These are phyloP conservation scores for Moniliella sp. DNA, from an alignment of 1,284 basidiomycete species.

Conservation along the genomic window DNA sequence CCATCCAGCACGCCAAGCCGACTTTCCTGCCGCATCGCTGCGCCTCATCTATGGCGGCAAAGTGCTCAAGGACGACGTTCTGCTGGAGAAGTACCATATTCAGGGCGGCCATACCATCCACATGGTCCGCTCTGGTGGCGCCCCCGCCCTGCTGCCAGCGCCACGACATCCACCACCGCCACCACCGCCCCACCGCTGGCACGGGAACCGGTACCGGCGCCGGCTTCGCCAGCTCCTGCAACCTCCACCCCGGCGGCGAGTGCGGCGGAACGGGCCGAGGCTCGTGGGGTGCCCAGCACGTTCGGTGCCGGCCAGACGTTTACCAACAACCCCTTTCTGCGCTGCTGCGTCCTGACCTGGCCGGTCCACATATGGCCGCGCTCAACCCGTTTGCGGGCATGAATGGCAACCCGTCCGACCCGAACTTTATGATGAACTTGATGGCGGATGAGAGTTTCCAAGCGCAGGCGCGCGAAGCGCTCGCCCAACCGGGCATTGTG, in stretches of 20 bases:
- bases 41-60: constrained; percentile 29
- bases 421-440: constrained; percentile 27
- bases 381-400: constrained; percentile 5
- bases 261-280: constrained; percentile 4
- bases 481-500: constrained; percentile 23
- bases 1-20: constrained; percentile 17
- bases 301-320: constrained; percentile 27
- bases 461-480: constrained; percentile 25
- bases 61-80: constrained; percentile 26
- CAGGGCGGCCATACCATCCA: constrained; percentile 21
- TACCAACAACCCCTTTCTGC: constrained; percentile 28
- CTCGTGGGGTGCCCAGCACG: constrained; percentile 22
- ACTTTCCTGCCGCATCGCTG: constrained; percentile 23
- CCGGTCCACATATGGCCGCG: constrained; percentile 28
- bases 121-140: constrained; percentile 24
- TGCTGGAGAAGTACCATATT: constrained; percentile 21
- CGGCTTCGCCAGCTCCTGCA: not conserved
- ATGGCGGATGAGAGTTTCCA: constrained; percentile 25
- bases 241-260: too few species aligned
- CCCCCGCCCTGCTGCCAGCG: constrained; percentile 7
- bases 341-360: constrained; percentile 24
- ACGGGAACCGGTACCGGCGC: not conserved
- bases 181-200: not conserved
- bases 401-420: constrained; percentile 25
- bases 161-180: not conserved